Percentiles rank a stretch among this genome's conserved stretches.
These are phyloP conservation scores for Sporobolomyces pararoseus DNA, from an alignment of 768 basidiomycete genomes.

Conservation along the genomic window DNA sequence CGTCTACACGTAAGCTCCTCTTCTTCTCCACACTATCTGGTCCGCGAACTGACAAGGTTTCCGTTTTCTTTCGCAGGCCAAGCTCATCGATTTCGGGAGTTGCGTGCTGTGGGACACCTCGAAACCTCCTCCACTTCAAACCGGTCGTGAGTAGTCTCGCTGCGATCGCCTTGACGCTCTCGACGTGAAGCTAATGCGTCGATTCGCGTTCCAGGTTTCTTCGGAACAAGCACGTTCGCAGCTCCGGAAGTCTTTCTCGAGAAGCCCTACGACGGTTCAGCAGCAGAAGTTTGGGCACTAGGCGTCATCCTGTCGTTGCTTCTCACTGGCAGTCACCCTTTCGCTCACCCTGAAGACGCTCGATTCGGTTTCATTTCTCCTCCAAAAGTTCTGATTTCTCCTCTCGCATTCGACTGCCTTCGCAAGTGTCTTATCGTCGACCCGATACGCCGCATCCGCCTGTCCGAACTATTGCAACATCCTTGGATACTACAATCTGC, in stretches of 20 bases:
- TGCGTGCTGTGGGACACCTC: constrained; percentile 67
- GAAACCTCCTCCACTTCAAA: constrained; percentile 56
- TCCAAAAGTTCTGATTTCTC: neutral
- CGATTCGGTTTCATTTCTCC: neutral
- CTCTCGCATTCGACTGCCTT: constrained; percentile 1
- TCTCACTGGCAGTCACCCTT: constrained; percentile 51
- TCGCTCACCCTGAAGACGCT: constrained; percentile 34
- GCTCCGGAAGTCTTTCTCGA: constrained; percentile 49
- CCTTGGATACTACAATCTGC: constrained; percentile 22
- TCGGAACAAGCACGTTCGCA: constrained; percentile 38
- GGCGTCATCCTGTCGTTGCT: constrained; percentile 52
- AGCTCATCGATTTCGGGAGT: constrained; percentile 91
- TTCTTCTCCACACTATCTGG: neutral
- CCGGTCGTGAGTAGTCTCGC: constrained; percentile 17
- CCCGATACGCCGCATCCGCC: neutral
- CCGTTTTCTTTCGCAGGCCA: constrained; percentile 56
- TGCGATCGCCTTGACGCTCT: neutral
- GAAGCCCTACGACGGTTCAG: constrained; percentile 48
- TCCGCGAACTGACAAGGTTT: neutral
- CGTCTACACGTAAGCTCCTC: constrained; percentile 52
- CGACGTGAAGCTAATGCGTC: neutral
- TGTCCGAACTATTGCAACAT: constrained; percentile 4
- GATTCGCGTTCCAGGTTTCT: constrained; percentile 42
- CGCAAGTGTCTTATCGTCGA: constrained; percentile 15
- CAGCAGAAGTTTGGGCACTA: constrained; percentile 52